Evolutionary conservation across 2,329 filamentous ascomycete species (phyloP).

Genomic region (Diaporthe sp.): DNA sequence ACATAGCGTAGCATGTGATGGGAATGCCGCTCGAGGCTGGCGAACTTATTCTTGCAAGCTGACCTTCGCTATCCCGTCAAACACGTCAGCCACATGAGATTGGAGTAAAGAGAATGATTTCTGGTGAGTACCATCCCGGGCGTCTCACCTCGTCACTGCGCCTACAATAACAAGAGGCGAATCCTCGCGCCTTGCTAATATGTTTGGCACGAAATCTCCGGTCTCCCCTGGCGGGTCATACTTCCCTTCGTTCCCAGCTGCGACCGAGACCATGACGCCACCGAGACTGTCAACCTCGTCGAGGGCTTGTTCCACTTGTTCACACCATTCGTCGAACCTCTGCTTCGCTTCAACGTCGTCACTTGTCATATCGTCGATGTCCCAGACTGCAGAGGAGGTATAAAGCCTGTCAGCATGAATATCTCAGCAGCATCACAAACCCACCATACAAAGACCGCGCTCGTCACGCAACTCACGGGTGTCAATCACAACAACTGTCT

Average conservation of each 20-base stretch:
- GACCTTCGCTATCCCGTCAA: not conserved
- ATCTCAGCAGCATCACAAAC: no score
- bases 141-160: conserved; percentile 22
- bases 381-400: not conserved
- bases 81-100: not conserved
- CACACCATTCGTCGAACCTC: not conserved
- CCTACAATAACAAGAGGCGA: conserved; percentile 31
- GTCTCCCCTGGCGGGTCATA: not conserved
- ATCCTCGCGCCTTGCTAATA: not conserved
- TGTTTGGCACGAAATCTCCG: conserved; percentile 25
- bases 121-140: no score
- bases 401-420: not conserved
- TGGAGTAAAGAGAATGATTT: not conserved
- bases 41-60: conserved; percentile 26
- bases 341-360: not conserved
- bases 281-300: conserved; percentile 11
- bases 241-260: conserved; percentile 32
- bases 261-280: conserved; percentile 1
- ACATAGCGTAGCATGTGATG: conserved; percentile 26
- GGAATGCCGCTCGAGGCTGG: not conserved
- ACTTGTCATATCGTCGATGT: conserved; percentile 4
- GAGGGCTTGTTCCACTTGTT: not conserved
- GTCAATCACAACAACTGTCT: conserved; percentile 29
- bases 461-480: conserved; percentile 4
- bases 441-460: no score